Percentiles rank a stretch among this genome's conserved stretches.
Evolutionary conservation across 495 filamentous ascomycete genomes (phyloP).

Genomic region (Trichoderma reesei): DNA sequence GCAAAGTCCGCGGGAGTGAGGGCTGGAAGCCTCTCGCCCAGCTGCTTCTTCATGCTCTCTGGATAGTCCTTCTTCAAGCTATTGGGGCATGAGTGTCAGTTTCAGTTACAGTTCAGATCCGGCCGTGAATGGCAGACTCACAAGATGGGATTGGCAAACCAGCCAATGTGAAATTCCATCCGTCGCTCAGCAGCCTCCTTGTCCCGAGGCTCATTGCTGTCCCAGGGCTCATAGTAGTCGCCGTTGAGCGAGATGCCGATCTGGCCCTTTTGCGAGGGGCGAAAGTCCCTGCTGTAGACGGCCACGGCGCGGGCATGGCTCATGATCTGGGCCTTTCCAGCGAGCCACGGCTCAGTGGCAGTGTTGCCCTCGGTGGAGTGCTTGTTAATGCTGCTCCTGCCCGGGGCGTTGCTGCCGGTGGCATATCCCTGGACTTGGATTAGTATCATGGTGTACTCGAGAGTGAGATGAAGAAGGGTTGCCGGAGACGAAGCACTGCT

Average conservation of each 20-base stretch:
- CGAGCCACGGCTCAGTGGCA: conserved; percentile 42
- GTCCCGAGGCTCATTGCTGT: conserved; percentile 40
- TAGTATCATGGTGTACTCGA: not conserved
- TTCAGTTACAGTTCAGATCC: not conserved
- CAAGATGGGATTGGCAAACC: conserved; percentile 42
- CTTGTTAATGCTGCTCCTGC: conserved; percentile 38
- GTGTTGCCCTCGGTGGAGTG: conserved; percentile 41
- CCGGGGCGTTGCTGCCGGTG: conserved; percentile 41
- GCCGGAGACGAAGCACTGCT: not conserved
- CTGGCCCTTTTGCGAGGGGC: conserved; percentile 34
- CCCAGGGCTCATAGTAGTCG: conserved; percentile 51
- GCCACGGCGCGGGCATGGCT: conserved; percentile 43
- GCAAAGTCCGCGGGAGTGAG: conserved; percentile 33
- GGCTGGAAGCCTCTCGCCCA: conserved; percentile 36
- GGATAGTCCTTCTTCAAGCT: conserved; percentile 32
- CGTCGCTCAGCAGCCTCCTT: conserved; percentile 42
- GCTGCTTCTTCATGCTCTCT: conserved; percentile 36
- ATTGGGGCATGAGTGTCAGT: conserved; percentile 2
- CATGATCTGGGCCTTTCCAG: conserved; percentile 39
- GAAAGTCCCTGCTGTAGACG: conserved; percentile 44
- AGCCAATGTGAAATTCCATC: conserved; percentile 47
- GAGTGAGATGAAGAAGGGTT: not conserved
- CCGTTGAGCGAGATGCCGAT: conserved; percentile 49
- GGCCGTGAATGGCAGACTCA: conserved; percentile 20
- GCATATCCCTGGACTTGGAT: conserved; percentile 31